Base-by-base conservation (phyloP, 768 basidiomycete genomes). In the Lepiota brunneoincarnata region DNA sequence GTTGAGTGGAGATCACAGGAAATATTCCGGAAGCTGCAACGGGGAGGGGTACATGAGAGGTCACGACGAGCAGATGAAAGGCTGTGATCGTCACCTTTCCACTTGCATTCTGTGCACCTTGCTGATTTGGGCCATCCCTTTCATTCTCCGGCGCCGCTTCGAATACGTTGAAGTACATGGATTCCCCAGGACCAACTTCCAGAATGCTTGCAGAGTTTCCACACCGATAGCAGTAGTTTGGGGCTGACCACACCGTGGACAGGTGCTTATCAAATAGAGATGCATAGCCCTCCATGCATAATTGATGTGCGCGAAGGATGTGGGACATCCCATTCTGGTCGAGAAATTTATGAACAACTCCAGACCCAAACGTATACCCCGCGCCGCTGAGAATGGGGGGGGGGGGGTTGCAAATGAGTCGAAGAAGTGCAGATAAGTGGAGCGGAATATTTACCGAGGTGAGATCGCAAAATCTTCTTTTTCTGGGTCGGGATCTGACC, bases 401-500 rank as follows among this genome's bases (percentile, higher is more conserved):
- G n/a, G n/a, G n/a, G n/a, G n/a, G n/a, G n/a, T n/a, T 60, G 47
- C 60, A 58, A 54, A 55, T 64, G 60, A 63, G 63, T 54, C 49
- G 59, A 58, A 51, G 44, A 10, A 12, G 54, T 58, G 44, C 31
- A 51, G 35, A 57, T 38, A 12, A 10, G 54, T 57, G 47, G 26
- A 51, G 35, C 57, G 40, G 55, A 52, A 49, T 56, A 46, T 56
- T 52, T 59, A 96, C 94, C 96, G 84, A 54, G 96, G 96, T 56
- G 94, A 97, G 71, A 99, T 98, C 24, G 97, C 96, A 67, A 98
- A 99, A 65, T 98, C 97, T 69, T 98, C 97, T 69, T 98, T 99
- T 70, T 99, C 97, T 35, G 93, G 85, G 73, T 99, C 97, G 34
- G 97, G 97, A 80, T 99, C 97, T 41, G 95, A 98, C 97, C 97